Percentiles rank a stretch among this genome's conserved stretches.
Evolutionary conservation across 148 eudicot species (phyloP).

Genomic region (Chenopodium formosanum): DNA sequence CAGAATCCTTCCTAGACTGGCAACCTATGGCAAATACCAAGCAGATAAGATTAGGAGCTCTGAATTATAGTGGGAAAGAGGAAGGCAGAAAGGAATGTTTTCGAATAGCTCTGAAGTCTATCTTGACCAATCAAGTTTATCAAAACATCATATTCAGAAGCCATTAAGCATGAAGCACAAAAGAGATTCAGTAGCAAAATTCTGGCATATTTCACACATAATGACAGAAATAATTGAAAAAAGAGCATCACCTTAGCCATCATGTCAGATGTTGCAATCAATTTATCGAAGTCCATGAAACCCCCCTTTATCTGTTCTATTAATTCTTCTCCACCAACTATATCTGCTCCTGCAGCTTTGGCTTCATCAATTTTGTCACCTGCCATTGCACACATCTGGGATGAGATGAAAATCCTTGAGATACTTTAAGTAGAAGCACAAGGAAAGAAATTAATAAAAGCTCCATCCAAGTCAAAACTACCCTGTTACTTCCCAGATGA

Average conservation of each 20-base stretch:
- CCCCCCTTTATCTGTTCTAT: constrained; percentile 87
- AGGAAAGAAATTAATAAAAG: neutral
- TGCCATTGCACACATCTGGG: constrained; percentile 28
- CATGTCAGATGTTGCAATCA: constrained; percentile 97
- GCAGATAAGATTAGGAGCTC: neutral
- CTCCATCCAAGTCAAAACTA: neutral
- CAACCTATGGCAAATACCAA: constrained; percentile 54
- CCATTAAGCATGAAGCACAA: constrained; percentile 3
- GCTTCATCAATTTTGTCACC: constrained; percentile 96
- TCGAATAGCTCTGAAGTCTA: neutral
- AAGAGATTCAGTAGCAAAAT: neutral
- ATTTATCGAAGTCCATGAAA: constrained; percentile 93
- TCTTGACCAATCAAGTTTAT: neutral
- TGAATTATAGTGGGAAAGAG: neutral
- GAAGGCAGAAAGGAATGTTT: neutral
- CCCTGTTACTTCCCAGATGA: neutral
- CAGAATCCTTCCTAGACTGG: constrained; percentile 78
- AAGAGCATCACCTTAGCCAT: constrained; percentile 80
- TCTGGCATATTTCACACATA: neutral
- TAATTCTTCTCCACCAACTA: constrained; percentile 94
- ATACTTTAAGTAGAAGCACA: constrained; percentile 1
- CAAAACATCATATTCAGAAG: neutral
- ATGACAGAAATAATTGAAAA: neutral
- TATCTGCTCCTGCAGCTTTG: constrained; percentile 91
- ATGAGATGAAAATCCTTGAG: neutral